Evolutionary conservation across 2,329 filamentous ascomycete species (phyloP).

Genomic region (Fusarium brevicatenulatum): DNA sequence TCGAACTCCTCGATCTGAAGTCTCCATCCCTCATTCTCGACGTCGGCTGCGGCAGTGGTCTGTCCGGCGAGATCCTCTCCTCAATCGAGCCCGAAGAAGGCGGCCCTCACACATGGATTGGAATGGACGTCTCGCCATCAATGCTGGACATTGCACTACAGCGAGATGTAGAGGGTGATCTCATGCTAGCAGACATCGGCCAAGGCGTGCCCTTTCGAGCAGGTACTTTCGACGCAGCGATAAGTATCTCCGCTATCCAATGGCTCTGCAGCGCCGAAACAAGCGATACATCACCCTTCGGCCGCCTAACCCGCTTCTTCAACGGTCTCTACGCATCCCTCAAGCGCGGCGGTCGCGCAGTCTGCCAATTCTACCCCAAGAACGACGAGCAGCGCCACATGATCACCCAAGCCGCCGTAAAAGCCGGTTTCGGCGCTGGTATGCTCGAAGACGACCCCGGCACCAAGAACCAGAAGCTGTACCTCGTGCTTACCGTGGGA

Average conservation of each 20-base stretch:
- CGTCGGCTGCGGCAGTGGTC: slow-evolving; percentile 93
- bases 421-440: slow-evolving; percentile 94
- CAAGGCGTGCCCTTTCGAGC: slow-evolving; percentile 95
- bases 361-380: slow-evolving; percentile 98
- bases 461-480: slow-evolving; percentile 97
- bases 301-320: slow-evolving; percentile 86
- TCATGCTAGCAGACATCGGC: slow-evolving; percentile 94
- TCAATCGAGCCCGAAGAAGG: slow-evolving; percentile 74
- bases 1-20: slow-evolving; percentile 86
- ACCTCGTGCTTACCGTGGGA: slow-evolving; percentile 92
- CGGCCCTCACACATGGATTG: slow-evolving; percentile 94
- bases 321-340: slow-evolving; percentile 89
- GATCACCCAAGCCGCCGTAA: slow-evolving; percentile 90
- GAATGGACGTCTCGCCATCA: slow-evolving; percentile 93
- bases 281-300: slow-evolving; percentile 82
- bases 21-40: slow-evolving; percentile 90
- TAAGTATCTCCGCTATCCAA: slow-evolving; percentile 95
- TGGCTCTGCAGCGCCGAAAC: slow-evolving; percentile 98
- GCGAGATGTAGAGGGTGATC: slow-evolving; percentile 89
- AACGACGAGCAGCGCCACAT: slow-evolving; percentile 91
- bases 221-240: slow-evolving; percentile 92
- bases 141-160: slow-evolving; percentile 97
- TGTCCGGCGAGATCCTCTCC: slow-evolving; percentile 93
- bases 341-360: slow-evolving; percentile 84
- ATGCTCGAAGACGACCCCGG: slow-evolving; percentile 94